phyloP scores from a whole-genome alignment of 2,329 filamentous ascomycete species.

The Ophiostoma perfectum region DNA sequence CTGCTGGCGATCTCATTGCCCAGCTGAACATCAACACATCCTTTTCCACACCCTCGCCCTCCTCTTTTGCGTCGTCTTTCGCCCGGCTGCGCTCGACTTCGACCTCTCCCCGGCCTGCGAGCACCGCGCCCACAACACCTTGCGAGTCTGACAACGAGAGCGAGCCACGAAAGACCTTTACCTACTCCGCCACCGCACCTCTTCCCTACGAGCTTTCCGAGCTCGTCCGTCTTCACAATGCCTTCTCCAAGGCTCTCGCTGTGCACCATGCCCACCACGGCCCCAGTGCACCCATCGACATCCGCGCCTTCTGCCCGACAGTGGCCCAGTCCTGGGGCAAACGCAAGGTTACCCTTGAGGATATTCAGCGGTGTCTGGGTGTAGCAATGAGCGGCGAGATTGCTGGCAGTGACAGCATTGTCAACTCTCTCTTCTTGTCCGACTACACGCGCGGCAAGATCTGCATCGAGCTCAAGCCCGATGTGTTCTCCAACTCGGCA shows the following conservation, averaged over 20 bases:
- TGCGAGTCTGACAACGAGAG: slow-evolving; percentile 35
- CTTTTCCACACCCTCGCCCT: slow-evolving; percentile 31
- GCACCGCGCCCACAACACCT: slow-evolving; percentile 38
- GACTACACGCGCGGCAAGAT: slow-evolving; percentile 42
- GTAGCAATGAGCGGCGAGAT: slow-evolving; percentile 38
- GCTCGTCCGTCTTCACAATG: slow-evolving; percentile 57
- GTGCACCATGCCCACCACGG: slow-evolving; percentile 68
- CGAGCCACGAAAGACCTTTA: slow-evolving; percentile 21
- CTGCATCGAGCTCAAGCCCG: slow-evolving; percentile 52
- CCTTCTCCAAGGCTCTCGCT: slow-evolving; percentile 63
- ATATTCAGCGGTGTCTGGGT: slow-evolving; percentile 62
- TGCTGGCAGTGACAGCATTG: background rate
- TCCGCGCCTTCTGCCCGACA: slow-evolving; percentile 54
- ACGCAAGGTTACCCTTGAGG: slow-evolving; percentile 57
- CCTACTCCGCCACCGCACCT: slow-evolving; percentile 17
- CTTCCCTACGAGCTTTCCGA: slow-evolving; percentile 53
- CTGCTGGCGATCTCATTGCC: slow-evolving; percentile 37
- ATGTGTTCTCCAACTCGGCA: slow-evolving; percentile 29
- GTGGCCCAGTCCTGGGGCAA: slow-evolving; percentile 68
- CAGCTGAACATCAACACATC: slow-evolving; percentile 33
- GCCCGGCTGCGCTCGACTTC: slow-evolving; percentile 27
- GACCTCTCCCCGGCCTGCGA: slow-evolving; percentile 25
- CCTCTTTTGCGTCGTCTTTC: slow-evolving; percentile 29
- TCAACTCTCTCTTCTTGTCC: slow-evolving; percentile 36
- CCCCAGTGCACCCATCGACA: slow-evolving; percentile 55